phyloP scores from a whole-genome alignment of 805 yeast genomes.

The Dipodascus geniculatus region DNA sequence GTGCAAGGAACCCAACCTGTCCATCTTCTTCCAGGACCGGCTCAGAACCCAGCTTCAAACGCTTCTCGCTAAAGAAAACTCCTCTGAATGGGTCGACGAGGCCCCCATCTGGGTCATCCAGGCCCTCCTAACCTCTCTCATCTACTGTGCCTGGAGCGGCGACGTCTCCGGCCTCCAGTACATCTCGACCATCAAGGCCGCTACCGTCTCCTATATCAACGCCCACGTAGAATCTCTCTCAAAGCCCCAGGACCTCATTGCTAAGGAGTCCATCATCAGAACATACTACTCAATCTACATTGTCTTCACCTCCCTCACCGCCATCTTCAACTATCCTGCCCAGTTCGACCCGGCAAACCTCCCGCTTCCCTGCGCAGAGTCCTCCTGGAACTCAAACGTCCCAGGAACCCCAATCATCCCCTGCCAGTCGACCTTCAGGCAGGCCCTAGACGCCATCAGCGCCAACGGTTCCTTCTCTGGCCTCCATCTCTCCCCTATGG shows the following conservation, averaged over 20 bases:
- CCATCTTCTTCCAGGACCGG: conserved; percentile 17
- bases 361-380: conserved; percentile 24
- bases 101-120: conserved; percentile 24
- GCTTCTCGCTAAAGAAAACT: conserved; percentile 5
- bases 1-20: conserved; percentile 19
- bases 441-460: conserved; percentile 11
- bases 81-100: neutral
- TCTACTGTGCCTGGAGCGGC: conserved; percentile 23
- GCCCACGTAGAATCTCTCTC: neutral
- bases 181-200: conserved; percentile 17
- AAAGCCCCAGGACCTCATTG: neutral
- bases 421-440: conserved; percentile 11
- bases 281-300: conserved; percentile 22
- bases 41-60: neutral
- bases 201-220: conserved; percentile 2
- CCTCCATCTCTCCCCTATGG: conserved; percentile 13
- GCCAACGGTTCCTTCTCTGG: conserved; percentile 4
- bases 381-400: conserved; percentile 20
- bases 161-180: conserved; percentile 22
- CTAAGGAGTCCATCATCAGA: conserved; percentile 19
- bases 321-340: conserved; percentile 21
- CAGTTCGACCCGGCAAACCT: conserved; percentile 14
- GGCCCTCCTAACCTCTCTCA: conserved; percentile 18
- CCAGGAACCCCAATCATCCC: conserved; percentile 13
- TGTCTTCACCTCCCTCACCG: conserved; percentile 20